Conservation (phyloP, 148 eudicot genomes). For the Silene conica region DNA sequence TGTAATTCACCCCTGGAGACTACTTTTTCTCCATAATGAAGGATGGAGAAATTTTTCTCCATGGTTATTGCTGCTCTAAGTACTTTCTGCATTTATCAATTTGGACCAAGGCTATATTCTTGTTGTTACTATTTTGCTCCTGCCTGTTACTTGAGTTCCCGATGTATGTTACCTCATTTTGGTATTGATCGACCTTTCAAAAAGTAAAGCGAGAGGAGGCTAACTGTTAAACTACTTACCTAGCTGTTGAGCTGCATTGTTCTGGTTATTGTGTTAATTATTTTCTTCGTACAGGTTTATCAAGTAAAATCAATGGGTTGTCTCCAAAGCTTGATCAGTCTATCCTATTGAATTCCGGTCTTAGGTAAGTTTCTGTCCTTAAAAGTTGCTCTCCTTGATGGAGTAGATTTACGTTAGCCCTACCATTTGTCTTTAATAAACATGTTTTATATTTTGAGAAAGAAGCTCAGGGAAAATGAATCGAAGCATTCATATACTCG, state of each 20-base stretch:
- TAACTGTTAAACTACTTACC: neutral
- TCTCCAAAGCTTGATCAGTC: constrained; percentile 38
- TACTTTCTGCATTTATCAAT: neutral
- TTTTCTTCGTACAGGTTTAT: constrained; percentile 36
- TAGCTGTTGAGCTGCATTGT: neutral
- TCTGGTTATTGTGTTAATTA: neutral
- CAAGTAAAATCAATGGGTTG: constrained; percentile 29
- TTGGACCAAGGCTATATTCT: neutral
- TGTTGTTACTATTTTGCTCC: neutral
- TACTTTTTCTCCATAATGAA: too few relatives aligned
- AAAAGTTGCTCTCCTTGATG: neutral
- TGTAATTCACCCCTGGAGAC: too few relatives aligned
- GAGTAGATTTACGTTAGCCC: neutral
- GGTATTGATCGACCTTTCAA: neutral
- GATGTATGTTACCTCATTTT: neutral
- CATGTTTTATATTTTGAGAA: neutral
- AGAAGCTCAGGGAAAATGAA: neutral
- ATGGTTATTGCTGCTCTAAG: too few relatives aligned
- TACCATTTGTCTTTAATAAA: neutral
- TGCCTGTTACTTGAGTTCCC: neutral
- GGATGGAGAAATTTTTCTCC: too few relatives aligned
- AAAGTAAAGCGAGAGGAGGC: neutral
- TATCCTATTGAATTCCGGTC: constrained; percentile 19
- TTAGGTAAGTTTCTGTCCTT: constrained; percentile 35
- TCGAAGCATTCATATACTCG: neutral